These are phyloP conservation scores for Lentithecium fluviatile DNA, from an alignment of 495 filamentous ascomycete species.

Conservation along the genomic window DNA sequence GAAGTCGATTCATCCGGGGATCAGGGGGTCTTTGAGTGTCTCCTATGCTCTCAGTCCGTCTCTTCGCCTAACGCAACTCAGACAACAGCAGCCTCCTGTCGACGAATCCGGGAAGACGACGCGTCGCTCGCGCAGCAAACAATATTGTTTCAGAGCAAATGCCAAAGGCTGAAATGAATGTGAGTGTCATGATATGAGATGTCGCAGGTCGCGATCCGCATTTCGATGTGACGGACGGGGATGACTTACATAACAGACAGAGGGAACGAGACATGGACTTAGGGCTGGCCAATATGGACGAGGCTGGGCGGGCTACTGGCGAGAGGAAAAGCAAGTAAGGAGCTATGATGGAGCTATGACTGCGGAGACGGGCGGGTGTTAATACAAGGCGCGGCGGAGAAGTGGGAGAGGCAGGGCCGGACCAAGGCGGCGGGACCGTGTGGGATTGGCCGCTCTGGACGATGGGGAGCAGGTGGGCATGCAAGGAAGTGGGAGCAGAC, in stretches of 20 bases:
- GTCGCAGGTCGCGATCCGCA: slow-evolving; percentile 27
- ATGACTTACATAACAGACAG: slow-evolving; percentile 35
- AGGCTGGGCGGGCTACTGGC: slow-evolving; percentile 23
- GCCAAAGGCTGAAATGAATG: slow-evolving; percentile 30
- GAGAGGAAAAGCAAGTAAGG: slow-evolving; percentile 16
- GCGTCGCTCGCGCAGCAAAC: slow-evolving; percentile 18
- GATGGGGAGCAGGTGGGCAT: slow-evolving; percentile 21
- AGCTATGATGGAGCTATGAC: slow-evolving; percentile 29
- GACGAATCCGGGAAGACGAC: slow-evolving; percentile 31
- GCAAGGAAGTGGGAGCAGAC: slow-evolving; percentile 31
- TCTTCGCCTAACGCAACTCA: slow-evolving; percentile 21
- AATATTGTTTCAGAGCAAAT: slow-evolving; percentile 32
- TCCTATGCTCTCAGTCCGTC: slow-evolving; percentile 17
- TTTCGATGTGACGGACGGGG: slow-evolving; percentile 17
- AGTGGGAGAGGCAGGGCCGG: slow-evolving; percentile 19
- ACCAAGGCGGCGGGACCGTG: slow-evolving; percentile 12
- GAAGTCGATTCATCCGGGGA: slow-evolving; percentile 34
- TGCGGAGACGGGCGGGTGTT: slow-evolving; percentile 32
- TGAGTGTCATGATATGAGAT: slow-evolving; percentile 17
- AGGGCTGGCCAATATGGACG: slow-evolving; percentile 16
- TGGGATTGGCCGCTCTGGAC: slow-evolving; percentile 30
- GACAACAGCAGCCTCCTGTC: slow-evolving; percentile 19
- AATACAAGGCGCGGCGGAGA: slow-evolving; percentile 26
- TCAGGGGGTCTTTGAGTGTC: slow-evolving; percentile 32
- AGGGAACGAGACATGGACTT: slow-evolving; percentile 32